phyloP scores from a whole-genome alignment of 164 flowering plant genomes.

The Vitis rotundifolia region DNA sequence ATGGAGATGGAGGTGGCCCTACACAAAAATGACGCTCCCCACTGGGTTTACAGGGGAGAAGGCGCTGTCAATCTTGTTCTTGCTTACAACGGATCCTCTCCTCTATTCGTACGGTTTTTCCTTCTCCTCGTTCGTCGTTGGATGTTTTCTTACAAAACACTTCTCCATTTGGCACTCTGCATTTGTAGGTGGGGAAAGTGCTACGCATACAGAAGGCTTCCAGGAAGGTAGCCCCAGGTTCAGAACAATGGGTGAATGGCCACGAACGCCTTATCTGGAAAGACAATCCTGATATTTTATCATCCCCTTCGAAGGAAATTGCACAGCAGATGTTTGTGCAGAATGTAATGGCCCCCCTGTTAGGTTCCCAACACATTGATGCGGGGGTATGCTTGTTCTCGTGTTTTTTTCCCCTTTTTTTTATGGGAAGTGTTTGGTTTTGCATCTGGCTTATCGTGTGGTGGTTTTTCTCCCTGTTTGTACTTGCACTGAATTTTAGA shows the following conservation, averaged over 20 bases:
- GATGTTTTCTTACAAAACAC: background rate
- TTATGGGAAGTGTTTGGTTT: background rate
- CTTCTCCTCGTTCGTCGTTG: background rate
- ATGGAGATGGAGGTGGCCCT: conserved; percentile 46
- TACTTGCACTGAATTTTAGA: background rate
- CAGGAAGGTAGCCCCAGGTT: conserved; percentile 16
- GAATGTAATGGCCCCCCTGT: conserved; percentile 66
- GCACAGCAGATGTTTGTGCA: conserved; percentile 52
- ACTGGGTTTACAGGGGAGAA: conserved; percentile 93
- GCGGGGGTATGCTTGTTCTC: conserved; percentile 55
- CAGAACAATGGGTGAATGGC: conserved; percentile 10
- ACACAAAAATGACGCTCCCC: conserved; percentile 55
- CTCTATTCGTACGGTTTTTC: conserved; percentile 47
- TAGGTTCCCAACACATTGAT: conserved; percentile 72
- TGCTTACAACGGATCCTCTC: conserved; percentile 70
- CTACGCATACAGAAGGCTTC: conserved; percentile 65
- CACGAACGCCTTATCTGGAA: conserved; percentile 68
- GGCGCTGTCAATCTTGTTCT: conserved; percentile 88
- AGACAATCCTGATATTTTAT: conserved; percentile 34
- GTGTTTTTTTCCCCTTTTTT: background rate
- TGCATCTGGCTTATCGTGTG: background rate
- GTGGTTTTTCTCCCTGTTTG: too few relatives aligned
- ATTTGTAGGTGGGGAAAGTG: conserved; percentile 75
- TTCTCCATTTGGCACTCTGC: background rate
- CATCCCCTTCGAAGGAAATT: conserved; percentile 52